Percentiles rank a stretch among this genome's conserved stretches.
Evolutionary conservation across 352 stramenopile genomes (phyloP).

Genomic region (Blastocystis sp.): DNA sequence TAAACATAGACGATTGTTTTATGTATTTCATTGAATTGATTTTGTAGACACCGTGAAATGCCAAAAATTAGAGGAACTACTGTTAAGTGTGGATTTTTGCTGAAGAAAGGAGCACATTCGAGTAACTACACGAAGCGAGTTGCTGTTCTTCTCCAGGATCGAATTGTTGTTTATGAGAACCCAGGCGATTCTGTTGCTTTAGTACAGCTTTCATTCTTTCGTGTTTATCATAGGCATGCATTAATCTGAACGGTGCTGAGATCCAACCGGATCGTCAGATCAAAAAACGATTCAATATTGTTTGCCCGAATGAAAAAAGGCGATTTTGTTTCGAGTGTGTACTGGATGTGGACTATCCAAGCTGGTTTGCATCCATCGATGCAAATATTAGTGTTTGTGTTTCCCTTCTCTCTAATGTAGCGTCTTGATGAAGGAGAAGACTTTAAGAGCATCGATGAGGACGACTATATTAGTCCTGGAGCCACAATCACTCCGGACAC

Average conservation of each 20-base stretch:
- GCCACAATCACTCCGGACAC: conserved; percentile 15
- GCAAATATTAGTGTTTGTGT: conserved; percentile 16
- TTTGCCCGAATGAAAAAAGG: not conserved
- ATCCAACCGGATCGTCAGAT: conserved; percentile 9
- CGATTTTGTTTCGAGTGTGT: conserved; percentile 43
- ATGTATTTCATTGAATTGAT: not conserved
- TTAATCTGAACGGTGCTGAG: conserved; percentile 45
- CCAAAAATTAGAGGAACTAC: not conserved
- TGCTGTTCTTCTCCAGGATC: conserved; percentile 12
- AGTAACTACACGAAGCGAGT: conserved; percentile 22
- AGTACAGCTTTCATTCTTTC: not conserved
- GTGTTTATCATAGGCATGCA: conserved; percentile 9
- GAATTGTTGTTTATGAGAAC: conserved; percentile 52
- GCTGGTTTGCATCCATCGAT: conserved; percentile 33
- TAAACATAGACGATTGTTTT: conserved; percentile 38
- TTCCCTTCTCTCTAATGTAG: not conserved
- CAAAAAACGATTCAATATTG: conserved; percentile 52
- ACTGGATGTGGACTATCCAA: conserved; percentile 1
- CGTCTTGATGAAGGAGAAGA: conserved; percentile 18
- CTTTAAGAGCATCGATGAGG: conserved; percentile 52
- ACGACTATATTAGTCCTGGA: conserved; percentile 40
- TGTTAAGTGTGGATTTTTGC: conserved; percentile 48
- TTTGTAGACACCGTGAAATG: conserved; percentile 9
- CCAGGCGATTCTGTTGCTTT: conserved; percentile 16
- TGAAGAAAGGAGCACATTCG: conserved; percentile 52